phyloP scores from a whole-genome alignment of 495 filamentous ascomycete genomes.

The Neurospora africana region DNA sequence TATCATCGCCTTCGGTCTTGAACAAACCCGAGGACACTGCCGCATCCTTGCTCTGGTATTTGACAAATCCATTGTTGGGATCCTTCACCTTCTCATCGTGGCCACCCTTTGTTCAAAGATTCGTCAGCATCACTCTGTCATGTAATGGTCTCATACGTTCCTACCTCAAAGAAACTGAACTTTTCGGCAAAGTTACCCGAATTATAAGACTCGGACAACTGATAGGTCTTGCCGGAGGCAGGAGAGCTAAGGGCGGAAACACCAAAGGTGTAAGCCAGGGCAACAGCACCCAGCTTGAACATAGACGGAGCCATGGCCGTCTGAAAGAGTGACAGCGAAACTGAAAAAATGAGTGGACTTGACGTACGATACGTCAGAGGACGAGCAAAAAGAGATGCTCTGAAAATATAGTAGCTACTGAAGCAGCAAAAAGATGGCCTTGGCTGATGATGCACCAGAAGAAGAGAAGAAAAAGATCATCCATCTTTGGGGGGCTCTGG shows the following conservation, averaged over 20 bases:
- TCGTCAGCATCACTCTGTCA: not conserved
- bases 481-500: not conserved
- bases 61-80: conserved; percentile 56
- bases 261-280: conserved; percentile 24
- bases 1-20: conserved; percentile 30
- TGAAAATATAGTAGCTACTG: conserved; percentile 9
- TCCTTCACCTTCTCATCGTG: conserved; percentile 30
- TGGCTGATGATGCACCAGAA: conserved; percentile 12
- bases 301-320: conserved; percentile 35
- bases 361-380: conserved; percentile 41
- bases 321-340: conserved; percentile 8
- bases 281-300: conserved; percentile 28
- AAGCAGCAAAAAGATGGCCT: conserved; percentile 12
- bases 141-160: conserved; percentile 2
- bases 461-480: conserved; percentile 8
- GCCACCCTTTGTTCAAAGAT: not conserved
- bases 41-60: conserved; percentile 43
- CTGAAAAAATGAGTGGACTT: conserved; percentile 27
- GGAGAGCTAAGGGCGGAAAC: conserved; percentile 14
- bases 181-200: conserved; percentile 42
- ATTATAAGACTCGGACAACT: conserved; percentile 36
- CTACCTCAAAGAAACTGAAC: conserved; percentile 38
- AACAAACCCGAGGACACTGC: conserved; percentile 48
- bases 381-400: conserved; percentile 31
- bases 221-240: conserved; percentile 15